A percentile compares a stretch with the other conserved stretches of the same genome.
phyloP scores from a whole-genome alignment of 2,329 filamentous ascomycete species.

The Neonectria punicea region DNA sequence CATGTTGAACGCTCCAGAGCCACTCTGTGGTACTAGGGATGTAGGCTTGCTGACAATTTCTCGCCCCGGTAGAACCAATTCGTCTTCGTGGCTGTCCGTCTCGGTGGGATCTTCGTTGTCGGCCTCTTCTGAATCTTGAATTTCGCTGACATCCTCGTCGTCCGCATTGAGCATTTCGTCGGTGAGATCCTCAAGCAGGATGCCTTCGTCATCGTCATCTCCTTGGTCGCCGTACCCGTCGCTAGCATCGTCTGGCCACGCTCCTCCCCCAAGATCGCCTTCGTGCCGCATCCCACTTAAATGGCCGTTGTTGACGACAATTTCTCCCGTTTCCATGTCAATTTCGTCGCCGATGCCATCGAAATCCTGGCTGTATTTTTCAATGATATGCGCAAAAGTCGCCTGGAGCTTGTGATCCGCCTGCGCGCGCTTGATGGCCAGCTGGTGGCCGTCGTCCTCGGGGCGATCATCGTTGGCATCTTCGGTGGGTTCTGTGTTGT shows the following conservation, averaged over 20 bases:
- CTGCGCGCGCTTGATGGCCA: conserved; percentile 70
- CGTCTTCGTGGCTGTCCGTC: conserved; percentile 11
- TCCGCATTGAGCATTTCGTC: conserved; percentile 37
- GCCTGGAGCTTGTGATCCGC: conserved; percentile 80
- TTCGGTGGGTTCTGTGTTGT: conserved; percentile 49
- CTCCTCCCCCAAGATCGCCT: conserved; percentile 56
- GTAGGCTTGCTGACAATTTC: background rate
- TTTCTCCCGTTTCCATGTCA: conserved; percentile 80
- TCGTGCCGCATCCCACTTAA: conserved; percentile 68
- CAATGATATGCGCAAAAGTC: conserved; percentile 89
- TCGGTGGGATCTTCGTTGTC: conserved; percentile 2
- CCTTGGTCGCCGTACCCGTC: conserved; percentile 40
- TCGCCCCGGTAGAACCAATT: conserved; percentile 6
- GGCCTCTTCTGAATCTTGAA: conserved; percentile 20
- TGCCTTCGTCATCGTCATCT: conserved; percentile 50
- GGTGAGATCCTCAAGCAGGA: conserved; percentile 47
- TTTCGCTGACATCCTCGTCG: conserved; percentile 22
- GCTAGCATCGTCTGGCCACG: conserved; percentile 32
- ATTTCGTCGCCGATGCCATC: conserved; percentile 88
- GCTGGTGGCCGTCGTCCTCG: conserved; percentile 64
- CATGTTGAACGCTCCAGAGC: background rate
- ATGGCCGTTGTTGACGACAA: conserved; percentile 94
- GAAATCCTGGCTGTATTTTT: conserved; percentile 88
- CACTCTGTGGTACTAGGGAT: conserved; percentile 19
- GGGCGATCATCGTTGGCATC: conserved; percentile 56